Evolutionary conservation across 2,329 filamentous ascomycete genomes (phyloP), one percentile per base, ranked within the genome.

Genomic region (Phyllachora maydis): DNA sequence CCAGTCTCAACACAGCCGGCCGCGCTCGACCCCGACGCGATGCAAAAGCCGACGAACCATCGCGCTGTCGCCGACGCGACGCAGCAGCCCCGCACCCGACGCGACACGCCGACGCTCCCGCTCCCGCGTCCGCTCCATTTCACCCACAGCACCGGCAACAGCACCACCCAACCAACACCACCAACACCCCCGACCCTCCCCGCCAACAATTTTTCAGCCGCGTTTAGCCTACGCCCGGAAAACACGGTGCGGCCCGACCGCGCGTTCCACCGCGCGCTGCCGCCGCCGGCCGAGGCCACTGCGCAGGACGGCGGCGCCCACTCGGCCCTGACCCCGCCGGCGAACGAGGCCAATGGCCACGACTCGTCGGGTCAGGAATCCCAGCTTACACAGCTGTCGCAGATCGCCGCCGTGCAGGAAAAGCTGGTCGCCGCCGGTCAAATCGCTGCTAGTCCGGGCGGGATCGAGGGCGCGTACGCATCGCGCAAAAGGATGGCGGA

Each of bases 401-500:
- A 65, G 30, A 47, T 67, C 26, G 64, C 64, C 14, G 61, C 65
- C 18, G 49, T 50, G 16, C 55, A 60, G 40, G 49, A 59, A 32
- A 55, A 53, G 38, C 52, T 64, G 37, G 39, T 35, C 8, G 42
- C 49, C 16, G 38, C 41, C 42, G 28, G 50, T 39, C 20, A 41
- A 34, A 30, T 40, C 35, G 16, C 18, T 9, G 20, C 21, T 22
- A 25, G 23, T 6, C 25, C 26, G 28, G 35, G 35, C 14, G 39
- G 34, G 17, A 35, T 41, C 16, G 56, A 59, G 18, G n/a, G n/a
- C n/a, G n/a, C n/a, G n/a, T n/a, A n/a, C n/a, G n/a, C n/a, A n/a
- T n/a, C n/a, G n/a, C 65, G 67, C 30, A 90, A 90, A 50, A 63
- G 81, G 34, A 85, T 67, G 37, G 76, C 77, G 16, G 73, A 76